These are phyloP conservation scores for Clathrospora elynae DNA, from an alignment of 2,329 filamentous ascomycete genomes.

Conservation along the genomic window DNA sequence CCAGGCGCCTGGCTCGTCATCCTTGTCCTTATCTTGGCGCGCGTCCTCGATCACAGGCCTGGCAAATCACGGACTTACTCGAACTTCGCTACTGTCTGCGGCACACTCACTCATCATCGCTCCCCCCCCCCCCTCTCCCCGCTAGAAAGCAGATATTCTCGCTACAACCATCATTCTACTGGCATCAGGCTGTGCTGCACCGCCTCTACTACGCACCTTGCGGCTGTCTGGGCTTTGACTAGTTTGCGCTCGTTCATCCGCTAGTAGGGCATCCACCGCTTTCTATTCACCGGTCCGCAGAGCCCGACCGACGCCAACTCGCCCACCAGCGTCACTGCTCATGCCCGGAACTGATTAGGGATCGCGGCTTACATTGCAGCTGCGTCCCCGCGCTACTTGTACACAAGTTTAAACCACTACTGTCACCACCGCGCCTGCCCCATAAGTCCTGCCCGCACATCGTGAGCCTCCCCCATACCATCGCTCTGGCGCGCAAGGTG, in stretches of 20 bases:
- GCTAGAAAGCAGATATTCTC: neutral
- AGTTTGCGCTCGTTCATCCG: conserved; percentile 18
- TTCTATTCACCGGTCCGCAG: conserved; percentile 36
- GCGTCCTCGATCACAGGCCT: conserved; percentile 8
- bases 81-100: conserved; percentile 13
- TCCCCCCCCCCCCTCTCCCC: conserved; percentile 5
- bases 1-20: conserved; percentile 10
- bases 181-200: conserved; percentile 3
- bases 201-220: conserved; percentile 8
- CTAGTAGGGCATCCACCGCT: conserved; percentile 29
- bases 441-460: conserved; percentile 25
- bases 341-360: conserved; percentile 29
- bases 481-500: conserved; percentile 49
- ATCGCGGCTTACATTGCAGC: conserved; percentile 25
- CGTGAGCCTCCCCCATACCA: conserved; percentile 32
- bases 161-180: neutral
- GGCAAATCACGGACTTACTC: no score
- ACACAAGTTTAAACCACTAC: conserved; percentile 31
- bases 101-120: conserved; percentile 2
- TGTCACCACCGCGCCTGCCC: conserved; percentile 24
- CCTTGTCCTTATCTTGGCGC: conserved; percentile 20
- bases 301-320: conserved; percentile 24
- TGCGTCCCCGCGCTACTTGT: conserved; percentile 32
- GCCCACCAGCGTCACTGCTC: conserved; percentile 25
- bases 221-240: conserved; percentile 20